Conservation (phyloP, 805 yeast genomes). For the Isabelozyma rhagii region DNA sequence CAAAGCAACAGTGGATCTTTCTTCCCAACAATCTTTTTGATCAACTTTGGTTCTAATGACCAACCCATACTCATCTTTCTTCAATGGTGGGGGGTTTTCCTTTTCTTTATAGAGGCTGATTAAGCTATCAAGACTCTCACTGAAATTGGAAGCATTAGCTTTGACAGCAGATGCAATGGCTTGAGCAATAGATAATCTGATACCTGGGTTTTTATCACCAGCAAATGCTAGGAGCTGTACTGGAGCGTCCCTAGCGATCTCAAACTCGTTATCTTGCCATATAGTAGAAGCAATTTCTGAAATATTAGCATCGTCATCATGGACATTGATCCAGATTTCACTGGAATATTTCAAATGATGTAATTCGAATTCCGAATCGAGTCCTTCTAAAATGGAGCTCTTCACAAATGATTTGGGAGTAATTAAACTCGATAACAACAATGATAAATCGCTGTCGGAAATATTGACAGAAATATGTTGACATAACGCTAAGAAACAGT, state of each 20-base stretch:
- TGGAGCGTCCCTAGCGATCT: slow-evolving; percentile 45
- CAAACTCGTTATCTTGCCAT: slow-evolving; percentile 75
- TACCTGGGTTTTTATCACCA: slow-evolving; percentile 56
- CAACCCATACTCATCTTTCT: slow-evolving; percentile 77
- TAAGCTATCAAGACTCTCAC: slow-evolving; percentile 40
- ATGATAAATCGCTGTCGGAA: slow-evolving; percentile 51
- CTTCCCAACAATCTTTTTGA: slow-evolving; percentile 79
- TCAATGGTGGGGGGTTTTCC: slow-evolving; percentile 72
- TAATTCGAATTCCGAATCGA: slow-evolving; percentile 79
- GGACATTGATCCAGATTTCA: slow-evolving; percentile 76
- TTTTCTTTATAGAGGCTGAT: slow-evolving; percentile 55
- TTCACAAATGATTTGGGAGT: slow-evolving; percentile 71
- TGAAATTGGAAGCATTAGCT: slow-evolving; percentile 18
- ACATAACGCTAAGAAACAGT: slow-evolving; percentile 72
- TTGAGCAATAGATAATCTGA: slow-evolving; percentile 70
- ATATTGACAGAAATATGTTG: slow-evolving; percentile 71
- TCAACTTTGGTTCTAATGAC: slow-evolving; percentile 58
- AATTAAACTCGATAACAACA: slow-evolving; percentile 55
- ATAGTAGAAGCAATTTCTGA: slow-evolving; percentile 71
- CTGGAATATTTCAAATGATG: slow-evolving; percentile 45
- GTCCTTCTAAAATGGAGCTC: slow-evolving; percentile 71
- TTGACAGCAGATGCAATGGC: slow-evolving; percentile 62
- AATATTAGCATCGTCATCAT: slow-evolving; percentile 65
- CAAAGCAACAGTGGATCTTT: slow-evolving; percentile 77
- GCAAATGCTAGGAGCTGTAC: slow-evolving; percentile 47